Evolutionary conservation across 1,284 basidiomycete genomes (phyloP), one percentile per base, ranked within the genome.

Genomic region (Moniliophthora roreri): DNA sequence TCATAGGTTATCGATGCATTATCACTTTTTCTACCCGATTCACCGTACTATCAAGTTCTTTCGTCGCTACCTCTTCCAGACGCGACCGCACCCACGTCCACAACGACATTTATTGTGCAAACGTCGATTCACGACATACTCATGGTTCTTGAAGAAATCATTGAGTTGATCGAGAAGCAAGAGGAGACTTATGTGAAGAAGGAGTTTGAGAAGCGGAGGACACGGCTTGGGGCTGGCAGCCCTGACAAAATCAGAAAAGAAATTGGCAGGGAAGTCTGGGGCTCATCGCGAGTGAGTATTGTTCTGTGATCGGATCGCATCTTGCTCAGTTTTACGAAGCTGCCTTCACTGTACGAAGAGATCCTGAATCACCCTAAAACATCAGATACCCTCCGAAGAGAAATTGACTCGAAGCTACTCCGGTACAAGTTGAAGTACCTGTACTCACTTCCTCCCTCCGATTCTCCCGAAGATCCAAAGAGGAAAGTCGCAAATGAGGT

Each of bases 141-240:
- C 0, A 82, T 81, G 1, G 65, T 83, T 3, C 63, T 93, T 0
- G 79, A 91, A 62, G 89, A 93, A 61, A 77, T 93, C 20, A 72
- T 89, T 1, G 59, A 65, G 1, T 69, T 91, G 1, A 62, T 78
- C 8, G 87, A 87, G 66, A 69, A 65, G 4, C 73, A 81, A n/a
- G 91, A 95, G 67, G 72, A 77, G 16, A 68, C 71, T 9, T 61
- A 62, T 0, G 69, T 86, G 44, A 77, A 78, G 49, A 79, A 70
- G 55, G 92, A 96, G 64, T 78, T 95, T 34, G 81, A 85, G 26
- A 90, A 82, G 58, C 82, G 91, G 11, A 77, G 93, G 38, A 87
- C 78, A 59, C 79, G 95, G 23, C 74, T 98, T 9, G 79, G 81
- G 8, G 89, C 87, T 0, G 77, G 84, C 8, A 72, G 80, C n/a